phyloP scores from a whole-genome alignment of 2,329 filamentous ascomycete species.

The Apiospora malaysiana region DNA sequence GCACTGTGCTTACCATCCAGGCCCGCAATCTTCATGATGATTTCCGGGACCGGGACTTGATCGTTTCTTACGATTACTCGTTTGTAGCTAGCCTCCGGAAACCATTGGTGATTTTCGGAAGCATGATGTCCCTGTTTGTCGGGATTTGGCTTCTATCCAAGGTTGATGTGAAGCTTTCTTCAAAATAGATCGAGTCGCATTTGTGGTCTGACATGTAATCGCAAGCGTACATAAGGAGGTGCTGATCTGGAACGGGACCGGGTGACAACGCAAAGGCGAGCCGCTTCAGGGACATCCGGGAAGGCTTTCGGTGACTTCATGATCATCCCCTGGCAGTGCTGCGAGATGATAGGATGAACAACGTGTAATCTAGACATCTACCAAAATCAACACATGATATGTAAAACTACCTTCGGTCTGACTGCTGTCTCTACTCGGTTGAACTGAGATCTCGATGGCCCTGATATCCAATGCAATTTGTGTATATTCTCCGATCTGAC shows the following conservation, averaged over 20 bases:
- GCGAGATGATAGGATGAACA: neutral
- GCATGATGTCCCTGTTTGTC: conserved; percentile 75
- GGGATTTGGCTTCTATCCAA: conserved; percentile 77
- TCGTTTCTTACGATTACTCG: conserved; percentile 89
- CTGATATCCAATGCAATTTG: neutral
- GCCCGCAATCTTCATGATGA: conserved; percentile 91
- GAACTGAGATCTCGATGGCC: conserved; percentile 18
- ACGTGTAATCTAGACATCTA: neutral
- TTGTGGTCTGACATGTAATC: neutral
- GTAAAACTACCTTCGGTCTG: neutral
- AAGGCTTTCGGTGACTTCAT: neutral
- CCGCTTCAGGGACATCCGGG: neutral
- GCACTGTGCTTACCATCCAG: conserved; percentile 80
- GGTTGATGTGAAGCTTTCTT: conserved; percentile 79
- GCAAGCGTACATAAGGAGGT: neutral
- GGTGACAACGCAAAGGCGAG: neutral
- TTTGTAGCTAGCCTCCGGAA: conserved; percentile 79
- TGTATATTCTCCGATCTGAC: neutral
- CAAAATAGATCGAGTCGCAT: neutral
- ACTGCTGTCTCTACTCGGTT: neutral
- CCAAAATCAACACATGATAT: conserved; percentile 4
- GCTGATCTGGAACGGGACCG: neutral
- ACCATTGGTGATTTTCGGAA: conserved; percentile 80
- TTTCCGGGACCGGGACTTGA: conserved; percentile 78
- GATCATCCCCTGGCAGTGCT: neutral